Conservation (phyloP, 2,329 filamentous ascomycete species). For the Torrubiellomyces zombiae region DNA sequence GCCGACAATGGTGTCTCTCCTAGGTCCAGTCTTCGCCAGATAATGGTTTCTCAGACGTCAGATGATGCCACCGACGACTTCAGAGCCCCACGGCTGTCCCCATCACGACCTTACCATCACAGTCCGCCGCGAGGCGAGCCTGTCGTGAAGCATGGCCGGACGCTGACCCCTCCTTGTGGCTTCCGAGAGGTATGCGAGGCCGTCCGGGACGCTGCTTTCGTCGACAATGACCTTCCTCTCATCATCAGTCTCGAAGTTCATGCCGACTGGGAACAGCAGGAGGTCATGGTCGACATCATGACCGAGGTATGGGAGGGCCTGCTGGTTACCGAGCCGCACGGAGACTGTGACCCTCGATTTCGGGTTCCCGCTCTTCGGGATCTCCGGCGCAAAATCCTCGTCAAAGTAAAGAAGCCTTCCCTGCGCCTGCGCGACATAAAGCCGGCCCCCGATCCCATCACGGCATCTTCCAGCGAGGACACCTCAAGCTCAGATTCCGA, state of each 20-base stretch:
- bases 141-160: slow-evolving; percentile 68
- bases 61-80: slow-evolving; percentile 17
- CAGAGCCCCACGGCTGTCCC: not conserved
- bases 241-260: slow-evolving; percentile 92
- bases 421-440: too few relatives aligned
- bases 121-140: slow-evolving; percentile 42
- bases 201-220: slow-evolving; percentile 65
- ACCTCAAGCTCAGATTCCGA: slow-evolving; percentile 29
- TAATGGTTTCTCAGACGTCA: slow-evolving; percentile 15
- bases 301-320: slow-evolving; percentile 66
- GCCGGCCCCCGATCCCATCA: too few relatives aligned
- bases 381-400: slow-evolving; percentile 61
- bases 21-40: slow-evolving; percentile 12
- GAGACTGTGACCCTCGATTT: slow-evolving; percentile 32
- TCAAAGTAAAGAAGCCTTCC: slow-evolving; percentile 59
- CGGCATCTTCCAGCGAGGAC: slow-evolving; percentile 21
- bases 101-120: slow-evolving; percentile 4
- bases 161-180: slow-evolving; percentile 67
- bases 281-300: slow-evolving; percentile 90
- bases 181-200: slow-evolving; percentile 77
- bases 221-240: slow-evolving; percentile 58
- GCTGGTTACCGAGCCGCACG: slow-evolving; percentile 44
- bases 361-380: slow-evolving; percentile 54
- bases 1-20: slow-evolving; percentile 15
- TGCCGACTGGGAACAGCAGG: slow-evolving; percentile 65